Base-by-base conservation (phyloP, 2,329 filamentous ascomycete species). In the Fusarium pseudograminearum region DNA sequence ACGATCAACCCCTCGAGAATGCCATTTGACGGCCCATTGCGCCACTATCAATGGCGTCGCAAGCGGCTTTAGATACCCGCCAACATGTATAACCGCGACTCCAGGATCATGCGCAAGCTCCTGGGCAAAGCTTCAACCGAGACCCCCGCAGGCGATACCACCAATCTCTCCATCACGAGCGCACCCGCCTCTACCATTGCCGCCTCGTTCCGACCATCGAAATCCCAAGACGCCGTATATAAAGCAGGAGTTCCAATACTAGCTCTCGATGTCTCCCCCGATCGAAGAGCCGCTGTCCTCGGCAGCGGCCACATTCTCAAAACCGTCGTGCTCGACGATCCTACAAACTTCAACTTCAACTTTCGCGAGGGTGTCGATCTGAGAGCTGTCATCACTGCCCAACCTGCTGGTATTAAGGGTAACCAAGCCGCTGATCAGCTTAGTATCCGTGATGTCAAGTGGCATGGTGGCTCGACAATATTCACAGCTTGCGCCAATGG, bases 401-500 rank as follows among this genome's bases (percentile, higher is more conserved):
- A 82, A 50, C 76, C 81, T 7, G 78, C 83, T 28, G 75, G 74
- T 0, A 79, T 80, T 46, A 82, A 83, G 54, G 78, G 78, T 8
- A 82, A 78, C 51, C 78, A 80, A 22, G 76, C 75, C 11, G 78
- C 80, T 20, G 88, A 91, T 64, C 88, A 90, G 76, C 81, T 90
- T 50, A 89, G 88, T 36, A 89, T 91, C 67, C 85, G 86, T 70
- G 87, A 89, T 65, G 87, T 89, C 51, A 88, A 87, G 74, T 88
- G 88, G 84, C 82, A 85, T 31, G 82, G 80, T 59, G 82, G 84
- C 65, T 83, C 83, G 16, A 85, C 83, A 38, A 83, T 90, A 56
- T 88, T 89, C 69, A 90, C 89, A 0, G 89, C 89, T 4, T 89
- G 87, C 73, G 85, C 86, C 51, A 88, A 86, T 64, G 89, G 89